phyloP scores from a whole-genome alignment of 176 grass and related monocot genomes.

The Saccharum spontaneum region DNA sequence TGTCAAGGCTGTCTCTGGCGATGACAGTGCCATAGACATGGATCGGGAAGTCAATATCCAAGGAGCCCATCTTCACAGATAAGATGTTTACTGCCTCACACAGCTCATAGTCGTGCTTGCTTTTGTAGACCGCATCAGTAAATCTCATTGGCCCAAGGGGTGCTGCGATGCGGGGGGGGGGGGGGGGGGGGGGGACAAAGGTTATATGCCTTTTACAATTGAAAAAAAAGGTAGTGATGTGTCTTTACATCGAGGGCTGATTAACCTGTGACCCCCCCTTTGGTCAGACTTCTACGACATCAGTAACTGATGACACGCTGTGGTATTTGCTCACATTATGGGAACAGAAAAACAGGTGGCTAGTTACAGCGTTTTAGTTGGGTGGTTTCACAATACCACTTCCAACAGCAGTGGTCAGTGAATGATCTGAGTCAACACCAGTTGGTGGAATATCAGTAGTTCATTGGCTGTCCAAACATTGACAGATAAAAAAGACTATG shows the following conservation, averaged over 20 bases:
- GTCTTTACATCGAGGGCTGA: too few species aligned
- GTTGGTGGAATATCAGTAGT: not conserved
- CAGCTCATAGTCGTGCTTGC: not conserved
- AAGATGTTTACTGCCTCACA: not conserved
- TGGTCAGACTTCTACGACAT: not conserved
- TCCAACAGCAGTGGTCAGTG: not conserved
- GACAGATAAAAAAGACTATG: too few species aligned
- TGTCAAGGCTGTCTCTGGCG: not conserved
- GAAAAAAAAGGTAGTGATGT: not conserved
- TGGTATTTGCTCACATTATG: not conserved
- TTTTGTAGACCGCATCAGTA: not conserved
- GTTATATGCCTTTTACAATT: too few species aligned
- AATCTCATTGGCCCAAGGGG: not conserved
- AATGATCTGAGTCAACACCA: not conserved
- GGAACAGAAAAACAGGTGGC: not conserved
- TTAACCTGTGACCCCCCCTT: too few species aligned
- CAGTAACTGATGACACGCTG: not conserved
- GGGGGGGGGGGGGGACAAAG: too few species aligned
- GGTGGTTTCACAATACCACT: not conserved
- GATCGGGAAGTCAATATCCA: not conserved
- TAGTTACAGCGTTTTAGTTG: not conserved
- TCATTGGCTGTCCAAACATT: too few species aligned
- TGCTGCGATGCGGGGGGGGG: not conserved
- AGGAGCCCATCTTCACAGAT: not conserved
- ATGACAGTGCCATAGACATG: conserved; percentile 8